Evolutionary conservation across 768 basidiomycete genomes (phyloP), one percentile per base, ranked within the genome.

Genomic region (Suillus lakei): DNA sequence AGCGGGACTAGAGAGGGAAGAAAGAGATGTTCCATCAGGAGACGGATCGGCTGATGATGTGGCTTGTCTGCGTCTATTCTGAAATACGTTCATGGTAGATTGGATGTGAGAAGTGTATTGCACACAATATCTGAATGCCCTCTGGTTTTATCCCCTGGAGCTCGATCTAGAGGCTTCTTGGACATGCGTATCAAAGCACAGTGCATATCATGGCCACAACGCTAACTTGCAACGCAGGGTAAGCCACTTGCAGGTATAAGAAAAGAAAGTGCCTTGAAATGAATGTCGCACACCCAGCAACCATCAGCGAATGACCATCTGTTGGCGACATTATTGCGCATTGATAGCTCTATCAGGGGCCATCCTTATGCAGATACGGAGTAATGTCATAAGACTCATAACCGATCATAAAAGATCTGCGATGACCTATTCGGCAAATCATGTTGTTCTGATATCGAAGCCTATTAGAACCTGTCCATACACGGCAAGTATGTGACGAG

Each of bases 1-100:
- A 18, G 28, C 5, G 16, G 36, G 39, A 58, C 56, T 9, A 26
- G 54, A 21, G 12, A 12, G 4, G 5, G 18, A 30, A 12, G 36
- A 8, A 26, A 58, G 7, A 58, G 38, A 67, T 21, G 3, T 36
- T 12, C 58, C 68, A 18, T 58, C 16, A 26, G 34, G 23, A 38
- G 54, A 55, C 16, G n/a, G 15, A 10, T 16, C 8, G 16, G 2
- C 5, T 39, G 36, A 9, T 16, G 56, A 0, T 56, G 15, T 28
- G 16, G 23, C 16, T 21, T 18, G 56, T 39, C 23, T 58, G 16
- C 54, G 56, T 12, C 18, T 36, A 36, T 8, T 10, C 16, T 10
- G 16, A 28, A 39, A 15, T 5, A 8, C 2, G 36, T 39, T 15
- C 56, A 58, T 58, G 16, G 3, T n/a, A 28, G 23, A 15, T 23